Evolutionary conservation across 768 basidiomycete genomes (phyloP).

Genomic region (Naematelia aurantialba): DNA sequence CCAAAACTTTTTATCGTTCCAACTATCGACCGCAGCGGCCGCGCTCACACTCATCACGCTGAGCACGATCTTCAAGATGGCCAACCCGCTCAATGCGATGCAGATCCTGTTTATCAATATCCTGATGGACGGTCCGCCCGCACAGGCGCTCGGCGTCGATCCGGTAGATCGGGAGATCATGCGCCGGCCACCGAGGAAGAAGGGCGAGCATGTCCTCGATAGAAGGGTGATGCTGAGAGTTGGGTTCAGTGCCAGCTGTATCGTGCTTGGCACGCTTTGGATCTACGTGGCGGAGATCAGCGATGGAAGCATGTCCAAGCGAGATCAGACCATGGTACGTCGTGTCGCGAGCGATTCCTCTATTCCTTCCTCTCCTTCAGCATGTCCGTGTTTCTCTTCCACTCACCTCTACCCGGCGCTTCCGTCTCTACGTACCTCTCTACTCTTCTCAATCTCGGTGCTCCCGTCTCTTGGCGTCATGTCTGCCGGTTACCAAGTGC

Average conservation of each 20-base stretch:
- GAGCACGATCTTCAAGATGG: conserved; percentile 81
- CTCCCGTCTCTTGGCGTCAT: neutral
- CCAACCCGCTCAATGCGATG: conserved; percentile 94
- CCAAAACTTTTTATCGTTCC: conserved; percentile 95
- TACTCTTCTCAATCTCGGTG: neutral
- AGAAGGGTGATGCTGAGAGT: conserved; percentile 69
- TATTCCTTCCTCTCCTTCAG: neutral
- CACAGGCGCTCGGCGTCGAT: conserved; percentile 93
- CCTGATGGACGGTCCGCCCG: conserved; percentile 97
- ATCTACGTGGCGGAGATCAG: conserved; percentile 77
- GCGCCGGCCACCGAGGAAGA: conserved; percentile 85
- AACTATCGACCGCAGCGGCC: conserved; percentile 94
- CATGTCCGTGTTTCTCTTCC: neutral
- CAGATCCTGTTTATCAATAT: conserved; percentile 99
- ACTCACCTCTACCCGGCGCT: neutral
- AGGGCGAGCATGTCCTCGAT: conserved; percentile 84
- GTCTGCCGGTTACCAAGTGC: neutral
- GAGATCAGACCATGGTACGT: conserved; percentile 95
- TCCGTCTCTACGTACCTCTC: neutral
- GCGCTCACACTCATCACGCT: conserved; percentile 92
- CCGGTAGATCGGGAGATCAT: conserved; percentile 91
- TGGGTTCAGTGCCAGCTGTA: conserved; percentile 87
- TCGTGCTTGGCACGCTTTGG: conserved; percentile 81
- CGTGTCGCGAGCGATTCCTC: neutral
- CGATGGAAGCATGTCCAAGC: conserved; percentile 74